Percentiles rank a stretch among this genome's conserved stretches.
Evolutionary conservation across 495 filamentous ascomycete species (phyloP).

Genomic region (Penicillium psychrofluorescens): DNA sequence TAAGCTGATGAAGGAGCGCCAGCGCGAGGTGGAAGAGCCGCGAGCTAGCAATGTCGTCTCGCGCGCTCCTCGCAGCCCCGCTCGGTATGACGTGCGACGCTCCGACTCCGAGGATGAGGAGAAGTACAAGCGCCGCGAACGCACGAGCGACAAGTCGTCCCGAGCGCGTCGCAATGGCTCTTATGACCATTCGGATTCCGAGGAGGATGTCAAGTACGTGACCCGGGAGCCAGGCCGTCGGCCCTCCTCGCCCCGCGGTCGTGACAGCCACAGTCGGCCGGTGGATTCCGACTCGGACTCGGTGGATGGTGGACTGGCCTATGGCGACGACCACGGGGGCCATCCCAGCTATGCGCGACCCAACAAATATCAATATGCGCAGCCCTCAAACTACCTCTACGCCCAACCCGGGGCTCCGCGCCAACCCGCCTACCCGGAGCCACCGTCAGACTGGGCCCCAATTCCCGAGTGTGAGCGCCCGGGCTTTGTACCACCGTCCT

Average conservation of each 20-base stretch:
- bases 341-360: constrained; percentile 45
- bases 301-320: constrained; percentile 31
- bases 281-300: constrained; percentile 36
- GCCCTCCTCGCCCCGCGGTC: constrained; percentile 15
- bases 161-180: constrained; percentile 22
- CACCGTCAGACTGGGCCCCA: constrained; percentile 26
- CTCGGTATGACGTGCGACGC: constrained; percentile 34
- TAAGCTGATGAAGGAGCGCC: constrained; percentile 12
- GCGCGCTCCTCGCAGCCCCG: constrained; percentile 33
- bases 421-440: constrained; percentile 9
- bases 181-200: constrained; percentile 34
- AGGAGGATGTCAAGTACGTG: constrained; percentile 15
- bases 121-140: constrained; percentile 23
- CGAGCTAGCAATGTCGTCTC: neutral
- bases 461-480: constrained; percentile 35
- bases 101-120: constrained; percentile 41
- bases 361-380: constrained; percentile 43
- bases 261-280: constrained; percentile 20
- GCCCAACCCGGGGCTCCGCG: constrained; percentile 13
- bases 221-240: constrained; percentile 14
- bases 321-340: constrained; percentile 27
- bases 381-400: constrained; percentile 23
- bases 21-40: constrained; percentile 2
- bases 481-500: constrained; percentile 32
- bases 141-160: constrained; percentile 18